A percentile compares a stretch with the other conserved stretches of the same genome.
Evolutionary conservation across 2,329 filamentous ascomycete genomes (phyloP).

Genomic region (Exophiala dermatitidis): DNA sequence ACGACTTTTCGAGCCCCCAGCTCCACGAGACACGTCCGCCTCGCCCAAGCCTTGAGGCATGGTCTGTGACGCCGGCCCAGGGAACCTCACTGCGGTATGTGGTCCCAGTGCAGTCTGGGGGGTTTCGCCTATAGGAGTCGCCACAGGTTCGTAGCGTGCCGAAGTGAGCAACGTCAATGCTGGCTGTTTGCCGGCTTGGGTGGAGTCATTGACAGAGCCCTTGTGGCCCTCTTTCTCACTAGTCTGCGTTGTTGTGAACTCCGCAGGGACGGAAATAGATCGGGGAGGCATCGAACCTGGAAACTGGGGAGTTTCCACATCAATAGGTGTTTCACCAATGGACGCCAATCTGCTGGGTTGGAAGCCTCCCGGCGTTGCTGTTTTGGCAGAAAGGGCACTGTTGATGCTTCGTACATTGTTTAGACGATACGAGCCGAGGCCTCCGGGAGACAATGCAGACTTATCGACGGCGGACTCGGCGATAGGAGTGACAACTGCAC

Average conservation of each 20-base stretch:
- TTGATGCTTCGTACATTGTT: constrained; percentile 60
- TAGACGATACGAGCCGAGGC: constrained; percentile 50
- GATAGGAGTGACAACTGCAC: constrained; percentile 77
- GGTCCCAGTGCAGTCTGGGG: constrained; percentile 59
- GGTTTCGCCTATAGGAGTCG: constrained; percentile 37
- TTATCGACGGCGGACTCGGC: constrained; percentile 62
- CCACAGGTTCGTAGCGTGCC: constrained; percentile 39
- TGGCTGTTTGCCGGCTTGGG: constrained; percentile 31
- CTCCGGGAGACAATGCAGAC: constrained; percentile 59
- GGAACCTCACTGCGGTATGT: constrained; percentile 55
- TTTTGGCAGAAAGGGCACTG: constrained; percentile 60
- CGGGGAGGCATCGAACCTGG: constrained; percentile 33
- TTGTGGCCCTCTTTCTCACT: constrained; percentile 28
- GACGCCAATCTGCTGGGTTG: constrained; percentile 57
- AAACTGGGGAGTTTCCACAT: constrained; percentile 39
- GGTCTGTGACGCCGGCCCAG: constrained; percentile 4
- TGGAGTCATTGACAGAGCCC: constrained; percentile 32
- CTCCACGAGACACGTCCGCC: constrained; percentile 53
- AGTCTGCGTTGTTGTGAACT: constrained; percentile 8
- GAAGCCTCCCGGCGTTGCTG: constrained; percentile 55
- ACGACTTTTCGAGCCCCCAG: constrained; percentile 60
- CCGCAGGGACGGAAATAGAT: constrained; percentile 29
- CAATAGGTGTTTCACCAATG: constrained; percentile 62
- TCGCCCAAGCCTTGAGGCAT: constrained; percentile 34
- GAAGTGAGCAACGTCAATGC: constrained; percentile 38